These are phyloP conservation scores for Ganoderma sp. DNA, from an alignment of 1,284 basidiomycete species.

Conservation along the genomic window DNA sequence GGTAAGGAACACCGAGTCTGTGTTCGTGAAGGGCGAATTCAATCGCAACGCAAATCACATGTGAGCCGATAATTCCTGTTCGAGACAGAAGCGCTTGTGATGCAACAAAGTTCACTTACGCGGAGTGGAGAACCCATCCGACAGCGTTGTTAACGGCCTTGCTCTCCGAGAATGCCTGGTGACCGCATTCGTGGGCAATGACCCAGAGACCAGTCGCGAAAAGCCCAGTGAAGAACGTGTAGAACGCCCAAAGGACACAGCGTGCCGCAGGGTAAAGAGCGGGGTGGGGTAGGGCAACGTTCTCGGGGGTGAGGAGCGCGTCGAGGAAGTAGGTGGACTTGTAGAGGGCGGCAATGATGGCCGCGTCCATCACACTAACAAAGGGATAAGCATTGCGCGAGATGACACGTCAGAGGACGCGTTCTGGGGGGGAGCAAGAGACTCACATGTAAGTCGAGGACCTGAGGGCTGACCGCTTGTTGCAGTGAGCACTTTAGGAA, in stretches of 20 bases:
- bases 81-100: conserved; percentile 7
- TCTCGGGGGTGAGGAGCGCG: conserved; percentile 60
- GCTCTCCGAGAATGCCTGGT: conserved; percentile 96
- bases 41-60: conserved; percentile 41
- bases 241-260: conserved; percentile 81
- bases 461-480: conserved; percentile 86
- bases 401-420: conserved; percentile 26
- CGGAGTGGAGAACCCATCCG: conserved; percentile 94
- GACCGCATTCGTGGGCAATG: conserved; percentile 90
- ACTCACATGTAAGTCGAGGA: conserved; percentile 86
- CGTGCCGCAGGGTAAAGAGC: conserved; percentile 68
- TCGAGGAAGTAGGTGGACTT: conserved; percentile 77
- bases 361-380: conserved; percentile 74
- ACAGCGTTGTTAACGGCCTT: conserved; percentile 94
- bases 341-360: conserved; percentile 74
- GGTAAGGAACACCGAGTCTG: conserved; percentile 94
- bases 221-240: conserved; percentile 85
- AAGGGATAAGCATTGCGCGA: conserved; percentile 23
- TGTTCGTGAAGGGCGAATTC: conserved; percentile 11
- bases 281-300: conserved; percentile 65
- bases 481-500: conserved; percentile 80
- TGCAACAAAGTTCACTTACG: conserved; percentile 48
- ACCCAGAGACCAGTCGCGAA: conserved; percentile 96
- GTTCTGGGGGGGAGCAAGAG: background rate
- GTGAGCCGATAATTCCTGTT: conserved; percentile 24